Conservation (phyloP, 1,284 basidiomycete species). For the Phylloporus gajari region DNA sequence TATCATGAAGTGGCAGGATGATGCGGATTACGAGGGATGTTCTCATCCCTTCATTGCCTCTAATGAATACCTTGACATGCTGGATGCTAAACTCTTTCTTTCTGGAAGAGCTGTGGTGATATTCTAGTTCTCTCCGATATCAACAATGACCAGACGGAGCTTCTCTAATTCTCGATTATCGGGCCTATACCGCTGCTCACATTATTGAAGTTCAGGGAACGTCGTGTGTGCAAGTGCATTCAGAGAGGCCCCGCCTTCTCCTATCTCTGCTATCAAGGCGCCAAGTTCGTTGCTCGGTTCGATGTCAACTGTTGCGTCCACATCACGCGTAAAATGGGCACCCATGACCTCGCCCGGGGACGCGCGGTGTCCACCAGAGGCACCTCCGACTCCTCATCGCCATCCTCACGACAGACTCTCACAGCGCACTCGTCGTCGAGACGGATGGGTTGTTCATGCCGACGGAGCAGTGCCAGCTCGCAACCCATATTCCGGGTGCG, state of each 20-base stretch:
- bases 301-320: conserved; percentile 98
- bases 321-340: conserved; percentile 96
- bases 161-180: too few species aligned
- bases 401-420: conserved; percentile 78
- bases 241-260: conserved; percentile 84
- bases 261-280: conserved; percentile 96
- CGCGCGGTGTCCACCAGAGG: conserved; percentile 51
- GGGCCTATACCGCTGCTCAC: too few species aligned
- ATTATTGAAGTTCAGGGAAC: too few species aligned
- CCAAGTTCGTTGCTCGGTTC: conserved; percentile 93
- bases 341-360: conserved; percentile 88
- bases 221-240: too few species aligned
- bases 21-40: too few species aligned
- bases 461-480: conserved; percentile 85
- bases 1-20: too few species aligned
- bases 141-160: too few species aligned
- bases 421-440: conserved; percentile 84
- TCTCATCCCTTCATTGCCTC: too few species aligned
- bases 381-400: conserved; percentile 59
- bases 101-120: too few species aligned
- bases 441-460: conserved; percentile 94
- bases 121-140: too few species aligned
- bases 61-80: too few species aligned
- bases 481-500: conserved; percentile 80
- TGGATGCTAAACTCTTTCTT: too few species aligned